Evolutionary conservation across 2,329 filamentous ascomycete species (phyloP), one percentile per base, ranked within the genome.

Genomic region (Alternaria sp.): DNA sequence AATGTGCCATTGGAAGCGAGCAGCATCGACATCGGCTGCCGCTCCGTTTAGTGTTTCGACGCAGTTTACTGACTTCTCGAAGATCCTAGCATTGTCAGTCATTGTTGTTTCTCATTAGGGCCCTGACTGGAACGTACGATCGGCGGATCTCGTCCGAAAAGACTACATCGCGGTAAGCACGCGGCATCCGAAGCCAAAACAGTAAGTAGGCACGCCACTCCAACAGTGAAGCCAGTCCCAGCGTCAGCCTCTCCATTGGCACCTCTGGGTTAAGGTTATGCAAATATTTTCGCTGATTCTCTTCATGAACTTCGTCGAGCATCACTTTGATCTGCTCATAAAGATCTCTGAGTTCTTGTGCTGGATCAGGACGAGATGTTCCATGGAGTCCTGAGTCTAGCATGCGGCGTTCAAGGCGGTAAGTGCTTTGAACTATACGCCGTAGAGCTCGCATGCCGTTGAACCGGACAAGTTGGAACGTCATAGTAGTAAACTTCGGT

Each of bases 1-100:
- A 56, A 80, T 78, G 55, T 81, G 79, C 79, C 79, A 81, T 21
- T 77, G 77, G 50, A 79, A 81, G 4, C 74, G 75, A 51, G 75
- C 78, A 11, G 73, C 76, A 21, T 80, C 75, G 4, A 76, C 71
- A 62, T 80, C 79, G 15, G 75, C 67, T 5, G 72, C 72, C 4
- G 78, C 76, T 25, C 70, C 70, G 47, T 80, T 80, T 14, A 80
- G 61, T 0, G 77, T 76, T 53, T 80, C 78, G 37, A 80, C 75
- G 26, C 75, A 76, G 28, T 76, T 79, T n/a, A 80, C 69, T 2
- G 78, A 80, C 41, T 80, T 79, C 33, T 78, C 75, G 30, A 80
- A 80, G 18, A 80, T 80, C 2, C 78, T 80, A 43, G 14, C 43
- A 23, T 23, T 12, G 12, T 63, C 43, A 55, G 65, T 12, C 60